Evolutionary conservation across 2,329 filamentous ascomycete species (phyloP).

Genomic region (Grosmannia penicillata): DNA sequence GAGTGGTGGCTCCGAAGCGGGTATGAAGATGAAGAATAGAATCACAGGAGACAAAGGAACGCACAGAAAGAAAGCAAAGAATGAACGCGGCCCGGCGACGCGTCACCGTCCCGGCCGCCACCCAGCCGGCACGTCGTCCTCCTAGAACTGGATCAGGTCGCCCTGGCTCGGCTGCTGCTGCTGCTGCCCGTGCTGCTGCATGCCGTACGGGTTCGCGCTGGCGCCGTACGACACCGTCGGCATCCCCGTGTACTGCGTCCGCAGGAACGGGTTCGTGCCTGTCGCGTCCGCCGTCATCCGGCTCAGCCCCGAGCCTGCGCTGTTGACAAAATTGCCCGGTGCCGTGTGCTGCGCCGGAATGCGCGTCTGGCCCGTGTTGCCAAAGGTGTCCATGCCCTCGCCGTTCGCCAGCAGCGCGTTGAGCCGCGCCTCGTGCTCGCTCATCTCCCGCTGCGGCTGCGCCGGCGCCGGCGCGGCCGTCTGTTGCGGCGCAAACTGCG

Average conservation of each 20-base stretch:
- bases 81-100: no score
- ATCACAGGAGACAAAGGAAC: neutral
- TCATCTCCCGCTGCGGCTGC: conserved; percentile 40
- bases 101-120: no score
- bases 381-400: conserved; percentile 93
- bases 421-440: conserved; percentile 56
- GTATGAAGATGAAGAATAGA: conserved; percentile 1
- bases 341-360: conserved; percentile 95
- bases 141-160: conserved; percentile 49
- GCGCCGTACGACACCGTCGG: conserved; percentile 43
- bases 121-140: neutral
- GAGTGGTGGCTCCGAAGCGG: neutral
- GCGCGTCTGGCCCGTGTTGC: conserved; percentile 89
- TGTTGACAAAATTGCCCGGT: conserved; percentile 92
- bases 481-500: conserved; percentile 29
- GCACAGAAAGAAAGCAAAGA: neutral
- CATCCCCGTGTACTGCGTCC: conserved; percentile 70
- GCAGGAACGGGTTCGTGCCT: conserved; percentile 69
- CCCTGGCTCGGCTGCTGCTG: conserved; percentile 29
- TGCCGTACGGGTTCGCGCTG: conserved; percentile 44
- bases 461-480: conserved; percentile 11
- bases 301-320: conserved; percentile 66
- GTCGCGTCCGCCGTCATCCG: conserved; percentile 56
- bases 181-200: conserved; percentile 36
- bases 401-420: conserved; percentile 76